Base-by-base conservation (phyloP, 2,329 filamentous ascomycete species). In the Fulvia fulva region DNA sequence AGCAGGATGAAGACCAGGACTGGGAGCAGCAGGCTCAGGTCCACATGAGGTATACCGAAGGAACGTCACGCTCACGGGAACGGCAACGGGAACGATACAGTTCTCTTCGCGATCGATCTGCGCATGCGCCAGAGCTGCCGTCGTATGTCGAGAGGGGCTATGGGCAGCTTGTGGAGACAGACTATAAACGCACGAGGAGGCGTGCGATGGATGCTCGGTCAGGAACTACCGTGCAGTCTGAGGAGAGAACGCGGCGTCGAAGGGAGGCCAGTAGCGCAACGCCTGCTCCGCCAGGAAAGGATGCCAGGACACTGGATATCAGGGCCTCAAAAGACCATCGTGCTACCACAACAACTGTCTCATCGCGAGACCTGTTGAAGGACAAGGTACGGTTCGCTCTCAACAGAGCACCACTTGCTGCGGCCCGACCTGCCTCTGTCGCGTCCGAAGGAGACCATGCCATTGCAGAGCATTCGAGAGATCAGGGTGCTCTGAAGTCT, bases 111-210 rank as follows among this genome's bases (percentile, higher is more conserved):
- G 21, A 47, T 25, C 44, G 44, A 47, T 47, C 44, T 23, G 44
- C 44, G 44, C 44, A 25, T 26, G 44, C 44, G 44, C 44, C 30
- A n/a, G 63, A 68, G n/a, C 51, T 70, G 57, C 67, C 67, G 1
- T 66, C 64, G n/a, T 58, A 63, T 6, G 67, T 69, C n/a, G 66
- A 68, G 28, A 55, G 55, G 23, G 67, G 62, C n/a, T 68, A 69
- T 57, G 63, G 54, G 46, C 56, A 62, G 45, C 22, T 64, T 14
- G 51, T 45, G 25, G 46, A 65, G 47, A 25, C 51, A 21, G 32
- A 30, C 34, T 51, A 47, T 26, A 47, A 47, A 21, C 44, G 21
- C 5, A 23, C 7, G n/a, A 47, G 44, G 19, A 47, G 37, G 57
- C 57, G 22, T 19, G 32, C n/a, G n/a, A n/a, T n/a, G n/a, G n/a